Evolutionary conservation across 1,284 basidiomycete species (phyloP), one percentile per base, ranked within the genome.

Genomic region (Leccinum pachyderme): DNA sequence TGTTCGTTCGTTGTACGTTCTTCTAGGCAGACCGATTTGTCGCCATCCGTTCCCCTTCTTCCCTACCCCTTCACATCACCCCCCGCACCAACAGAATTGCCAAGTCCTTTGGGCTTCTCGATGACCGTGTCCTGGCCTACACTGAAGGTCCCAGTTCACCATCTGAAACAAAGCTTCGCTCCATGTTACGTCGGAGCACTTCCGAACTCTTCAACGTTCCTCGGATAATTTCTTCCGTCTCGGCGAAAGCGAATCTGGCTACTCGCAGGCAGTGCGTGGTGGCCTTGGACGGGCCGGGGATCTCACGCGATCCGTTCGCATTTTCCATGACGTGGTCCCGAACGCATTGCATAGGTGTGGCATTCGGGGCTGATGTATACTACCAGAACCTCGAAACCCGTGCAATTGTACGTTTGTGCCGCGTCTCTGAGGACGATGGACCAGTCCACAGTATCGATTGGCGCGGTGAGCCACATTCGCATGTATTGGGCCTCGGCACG

Each of bases 61-160:
- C 71, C 3, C 62, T 78, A 24, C 79, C 78, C 4, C 71, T 79
- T 32, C 72, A 77, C 47, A 75, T 63, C 5, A 81, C 78, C 1
- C 77, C 77, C 13, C 77, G 77, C 46, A 77, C 78, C 12, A 74
- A 74, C 48, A 73, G 79, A 41, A 78, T 81, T 31, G 77, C 78
- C 33, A 75, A 76, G 53, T 67, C 72, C 11, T 77, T 81, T 45
- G 77, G 77, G 9, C 72, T 79, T 48, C 61, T 73, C 7, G 77
- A 78, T 44, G 79, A 80, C 50, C 75, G 74, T 46, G 57, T 80
- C 45, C 65, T 81, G 51, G 72, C 69, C 22, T 79, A 70, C 56
- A 62, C 67, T 5, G 75, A 77, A 44, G 59, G 66, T 0, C 59
- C 69, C 15, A 35, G 60, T 12, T 60, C 63, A 13, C 53, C 68